Evolutionary conservation across 2,329 filamentous ascomycete species (phyloP).

Genomic region (Penicillium sp.): DNA sequence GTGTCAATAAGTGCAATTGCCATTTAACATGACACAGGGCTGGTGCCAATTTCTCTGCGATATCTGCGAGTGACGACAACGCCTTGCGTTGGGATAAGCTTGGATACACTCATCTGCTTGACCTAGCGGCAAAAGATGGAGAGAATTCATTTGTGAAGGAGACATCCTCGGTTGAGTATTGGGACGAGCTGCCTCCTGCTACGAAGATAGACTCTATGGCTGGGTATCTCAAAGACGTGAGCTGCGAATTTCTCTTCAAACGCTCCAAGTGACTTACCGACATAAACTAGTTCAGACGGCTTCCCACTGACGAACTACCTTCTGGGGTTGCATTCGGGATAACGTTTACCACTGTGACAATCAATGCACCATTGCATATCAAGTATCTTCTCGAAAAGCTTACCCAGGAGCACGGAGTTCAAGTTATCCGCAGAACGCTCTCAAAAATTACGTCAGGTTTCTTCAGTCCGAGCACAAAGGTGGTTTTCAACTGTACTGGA

Average conservation of each 20-base stretch:
- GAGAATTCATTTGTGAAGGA: slow-evolving; percentile 41
- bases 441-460: not conserved
- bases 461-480: slow-evolving; percentile 6
- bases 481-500: slow-evolving; percentile 26
- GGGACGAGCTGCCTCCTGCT: slow-evolving; percentile 41
- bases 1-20: not conserved
- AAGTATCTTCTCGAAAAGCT: slow-evolving; percentile 31
- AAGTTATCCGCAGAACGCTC: not conserved
- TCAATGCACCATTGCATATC: slow-evolving; percentile 42
- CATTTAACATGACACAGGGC: slow-evolving; percentile 30
- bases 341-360: slow-evolving; percentile 39
- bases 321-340: slow-evolving; percentile 37
- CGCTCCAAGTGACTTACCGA: not conserved
- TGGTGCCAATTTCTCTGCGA: slow-evolving; percentile 49
- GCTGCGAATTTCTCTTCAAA: not conserved
- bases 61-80: slow-evolving; percentile 45
- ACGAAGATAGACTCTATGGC: slow-evolving; percentile 47
- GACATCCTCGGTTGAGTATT: slow-evolving; percentile 40
- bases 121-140: slow-evolving; percentile 30
- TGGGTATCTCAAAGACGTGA: slow-evolving; percentile 44
- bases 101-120: slow-evolving; percentile 45
- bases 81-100: slow-evolving; percentile 46
- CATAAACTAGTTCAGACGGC: slow-evolving; percentile 11
- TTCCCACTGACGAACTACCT: slow-evolving; percentile 33
- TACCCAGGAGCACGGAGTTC: slow-evolving; percentile 2